Conservation (phyloP, 495 filamentous ascomycete genomes). For the Daldinia loculata region DNA sequence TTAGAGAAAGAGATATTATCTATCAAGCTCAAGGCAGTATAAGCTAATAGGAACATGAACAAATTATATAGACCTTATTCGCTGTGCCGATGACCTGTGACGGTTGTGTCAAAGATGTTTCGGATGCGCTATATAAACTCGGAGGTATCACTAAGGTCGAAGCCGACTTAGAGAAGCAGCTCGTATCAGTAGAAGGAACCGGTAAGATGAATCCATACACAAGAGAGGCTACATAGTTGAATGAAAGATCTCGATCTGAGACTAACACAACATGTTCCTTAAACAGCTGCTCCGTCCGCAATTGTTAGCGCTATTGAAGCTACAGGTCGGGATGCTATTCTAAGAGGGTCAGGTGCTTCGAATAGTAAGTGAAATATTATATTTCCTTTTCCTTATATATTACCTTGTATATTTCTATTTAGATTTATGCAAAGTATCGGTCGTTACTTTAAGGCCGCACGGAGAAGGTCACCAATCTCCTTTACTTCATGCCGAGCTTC, state of each 20-base stretch:
- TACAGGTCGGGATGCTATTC: slow-evolving; percentile 92
- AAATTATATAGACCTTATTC: slow-evolving; percentile 77
- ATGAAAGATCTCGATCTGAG: background rate
- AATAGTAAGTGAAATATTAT: slow-evolving; percentile 69
- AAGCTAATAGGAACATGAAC: slow-evolving; percentile 37
- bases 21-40: slow-evolving; percentile 15
- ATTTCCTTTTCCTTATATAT: slow-evolving; percentile 15
- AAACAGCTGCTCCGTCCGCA: slow-evolving; percentile 78
- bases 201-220: slow-evolving; percentile 51
- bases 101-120: slow-evolving; percentile 83
- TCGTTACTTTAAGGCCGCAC: slow-evolving; percentile 22
- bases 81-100: slow-evolving; percentile 94
- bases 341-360: slow-evolving; percentile 85
- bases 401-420: background rate
- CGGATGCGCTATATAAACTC: slow-evolving; percentile 74
- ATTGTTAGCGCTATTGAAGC: slow-evolving; percentile 88
- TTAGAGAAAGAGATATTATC: background rate
- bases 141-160: slow-evolving; percentile 75
- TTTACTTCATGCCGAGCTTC: slow-evolving; percentile 7
- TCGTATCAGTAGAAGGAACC: slow-evolving; percentile 75
- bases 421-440: slow-evolving; percentile 25
- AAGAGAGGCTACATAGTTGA: background rate
- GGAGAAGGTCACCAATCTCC: slow-evolving; percentile 7
- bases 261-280: slow-evolving; percentile 18
- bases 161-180: slow-evolving; percentile 69